phyloP scores from a whole-genome alignment of 2,329 filamentous ascomycete species.

The Kalaharituber pfeilii region DNA sequence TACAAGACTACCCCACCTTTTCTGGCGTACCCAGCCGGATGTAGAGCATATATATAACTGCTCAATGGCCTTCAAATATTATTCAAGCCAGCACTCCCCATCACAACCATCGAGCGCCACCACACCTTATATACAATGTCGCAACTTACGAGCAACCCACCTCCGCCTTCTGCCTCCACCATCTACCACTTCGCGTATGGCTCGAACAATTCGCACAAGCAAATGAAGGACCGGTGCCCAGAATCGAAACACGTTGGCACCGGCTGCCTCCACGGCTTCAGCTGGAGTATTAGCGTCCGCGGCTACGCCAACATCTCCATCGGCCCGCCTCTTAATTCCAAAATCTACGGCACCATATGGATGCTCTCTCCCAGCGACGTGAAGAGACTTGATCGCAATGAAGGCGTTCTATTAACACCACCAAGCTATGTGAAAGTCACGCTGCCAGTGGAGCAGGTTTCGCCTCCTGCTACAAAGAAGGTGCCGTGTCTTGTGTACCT shows the following conservation, averaged over 20 bases:
- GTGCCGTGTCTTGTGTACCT: slow-evolving; percentile 17
- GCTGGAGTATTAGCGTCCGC: slow-evolving; percentile 48
- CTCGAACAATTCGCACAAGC: slow-evolving; percentile 47
- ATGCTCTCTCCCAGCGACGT: slow-evolving; percentile 36
- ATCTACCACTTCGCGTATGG: slow-evolving; percentile 55
- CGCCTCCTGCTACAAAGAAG: slow-evolving; percentile 1
- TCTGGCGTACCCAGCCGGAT: no score
- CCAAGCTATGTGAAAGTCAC: slow-evolving; percentile 22
- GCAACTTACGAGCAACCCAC: no score
- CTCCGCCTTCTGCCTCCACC: no score
- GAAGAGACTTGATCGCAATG: slow-evolving; percentile 36
- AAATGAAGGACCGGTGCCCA: slow-evolving; percentile 47
- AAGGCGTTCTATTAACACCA: slow-evolving; percentile 45
- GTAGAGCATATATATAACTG: no score
- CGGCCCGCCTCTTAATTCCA: background rate
- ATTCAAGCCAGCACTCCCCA: no score
- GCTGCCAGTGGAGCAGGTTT: slow-evolving; percentile 29
- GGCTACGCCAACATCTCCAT: slow-evolving; percentile 47
- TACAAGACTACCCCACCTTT: no score
- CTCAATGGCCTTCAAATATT: no score
- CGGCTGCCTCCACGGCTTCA: slow-evolving; percentile 39
- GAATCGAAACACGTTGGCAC: slow-evolving; percentile 39
- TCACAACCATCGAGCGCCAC: no score
- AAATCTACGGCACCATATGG: slow-evolving; percentile 40
- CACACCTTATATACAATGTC: no score